A percentile compares a stretch with the other conserved stretches of the same genome.
phyloP scores from a whole-genome alignment of 2,329 filamentous ascomycete species.

The Botryosphaeria dothidea region DNA sequence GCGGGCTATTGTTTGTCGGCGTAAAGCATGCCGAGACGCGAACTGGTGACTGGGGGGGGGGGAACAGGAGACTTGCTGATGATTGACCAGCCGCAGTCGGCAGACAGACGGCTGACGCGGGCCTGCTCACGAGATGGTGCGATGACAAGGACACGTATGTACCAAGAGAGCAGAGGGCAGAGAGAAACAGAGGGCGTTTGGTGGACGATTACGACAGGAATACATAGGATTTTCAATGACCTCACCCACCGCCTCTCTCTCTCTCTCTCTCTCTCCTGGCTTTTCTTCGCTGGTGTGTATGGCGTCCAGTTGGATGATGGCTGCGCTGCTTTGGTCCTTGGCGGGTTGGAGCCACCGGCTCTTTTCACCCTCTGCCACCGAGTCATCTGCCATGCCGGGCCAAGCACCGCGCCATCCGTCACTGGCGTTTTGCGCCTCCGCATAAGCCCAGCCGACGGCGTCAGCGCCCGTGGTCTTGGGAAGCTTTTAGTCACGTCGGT shows the following conservation, averaged over 20 bases:
- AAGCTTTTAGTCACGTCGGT: slow-evolving; percentile 9
- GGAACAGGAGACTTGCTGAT: neutral
- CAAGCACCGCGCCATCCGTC: slow-evolving; percentile 8
- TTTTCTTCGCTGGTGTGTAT: no score
- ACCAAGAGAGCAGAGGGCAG: no score
- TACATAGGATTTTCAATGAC: no score
- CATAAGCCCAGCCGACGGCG: neutral
- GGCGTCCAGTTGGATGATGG: no score
- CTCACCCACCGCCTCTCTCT: no score
- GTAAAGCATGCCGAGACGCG: neutral
- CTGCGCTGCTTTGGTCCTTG: no score
- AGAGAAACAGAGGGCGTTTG: no score
- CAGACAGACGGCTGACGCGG: neutral
- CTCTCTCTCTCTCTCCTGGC: no score
- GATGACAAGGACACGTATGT: no score
- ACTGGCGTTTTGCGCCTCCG: neutral
- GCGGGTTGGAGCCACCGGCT: no score
- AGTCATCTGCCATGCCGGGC: neutral
- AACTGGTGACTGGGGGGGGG: neutral
- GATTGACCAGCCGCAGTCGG: neutral
- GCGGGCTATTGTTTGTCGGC: neutral
- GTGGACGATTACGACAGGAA: no score
- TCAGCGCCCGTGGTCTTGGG: neutral
- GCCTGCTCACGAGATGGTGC: neutral
- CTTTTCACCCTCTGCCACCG: neutral